Evolutionary conservation across 2,329 filamentous ascomycete species (phyloP).

Genomic region (Lachnellula suecica): DNA sequence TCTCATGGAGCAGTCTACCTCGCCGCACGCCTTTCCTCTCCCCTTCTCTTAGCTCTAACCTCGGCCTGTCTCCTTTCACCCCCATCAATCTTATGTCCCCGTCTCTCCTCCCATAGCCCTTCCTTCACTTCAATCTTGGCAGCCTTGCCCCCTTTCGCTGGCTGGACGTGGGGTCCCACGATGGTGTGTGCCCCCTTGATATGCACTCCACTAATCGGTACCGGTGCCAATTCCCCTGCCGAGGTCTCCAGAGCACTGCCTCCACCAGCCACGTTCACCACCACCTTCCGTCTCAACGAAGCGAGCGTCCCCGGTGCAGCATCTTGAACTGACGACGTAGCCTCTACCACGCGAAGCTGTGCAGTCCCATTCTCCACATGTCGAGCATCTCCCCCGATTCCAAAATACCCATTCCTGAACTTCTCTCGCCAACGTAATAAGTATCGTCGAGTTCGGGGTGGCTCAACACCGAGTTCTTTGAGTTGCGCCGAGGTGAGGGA

Average conservation of each 20-base stretch:
- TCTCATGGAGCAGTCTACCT: constrained; percentile 31
- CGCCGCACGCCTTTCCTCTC: constrained; percentile 58
- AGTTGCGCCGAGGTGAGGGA: constrained; percentile 75
- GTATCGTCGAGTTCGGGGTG: constrained; percentile 78
- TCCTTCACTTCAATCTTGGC: constrained; percentile 72
- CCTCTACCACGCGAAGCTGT: constrained; percentile 48
- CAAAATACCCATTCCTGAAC: constrained; percentile 75
- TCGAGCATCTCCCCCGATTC: constrained; percentile 78
- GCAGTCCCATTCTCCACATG: constrained; percentile 62
- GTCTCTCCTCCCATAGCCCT: constrained; percentile 88
- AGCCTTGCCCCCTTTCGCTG: constrained; percentile 62
- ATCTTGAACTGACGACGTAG: constrained; percentile 23
- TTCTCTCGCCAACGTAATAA: constrained; percentile 84
- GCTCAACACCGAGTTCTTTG: constrained; percentile 81
- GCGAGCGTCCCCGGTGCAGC: constrained; percentile 50
- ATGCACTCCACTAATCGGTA: constrained; percentile 62
- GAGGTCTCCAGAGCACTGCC: constrained; percentile 36
- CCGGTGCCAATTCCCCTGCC: constrained; percentile 45
- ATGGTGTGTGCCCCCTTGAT: constrained; percentile 70
- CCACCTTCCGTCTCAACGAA: constrained; percentile 50
- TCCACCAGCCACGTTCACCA: constrained; percentile 57
- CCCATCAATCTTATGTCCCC: constrained; percentile 90
- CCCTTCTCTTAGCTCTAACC: constrained; percentile 83
- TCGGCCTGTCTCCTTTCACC: constrained; percentile 88
- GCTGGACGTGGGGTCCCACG: constrained; percentile 70